Evolutionary conservation across 2,329 filamentous ascomycete genomes (phyloP), one percentile per base, ranked within the genome.

Genomic region (Talaromyces sp.): DNA sequence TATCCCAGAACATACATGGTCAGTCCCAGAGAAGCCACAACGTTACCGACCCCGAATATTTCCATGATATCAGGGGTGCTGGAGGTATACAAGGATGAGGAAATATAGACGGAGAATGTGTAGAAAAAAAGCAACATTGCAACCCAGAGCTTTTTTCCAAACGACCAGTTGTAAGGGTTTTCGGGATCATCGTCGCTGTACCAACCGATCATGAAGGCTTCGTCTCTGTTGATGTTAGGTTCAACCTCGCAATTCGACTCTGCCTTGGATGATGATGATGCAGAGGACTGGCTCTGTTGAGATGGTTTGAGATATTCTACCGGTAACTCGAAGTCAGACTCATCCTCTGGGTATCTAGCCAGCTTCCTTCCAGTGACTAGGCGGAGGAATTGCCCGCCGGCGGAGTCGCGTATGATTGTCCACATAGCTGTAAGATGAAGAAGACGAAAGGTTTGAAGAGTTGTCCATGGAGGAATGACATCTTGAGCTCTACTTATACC

Each of bases 371-470:
- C 67, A 3, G 80, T 80, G 13, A 81, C 61, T 38, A 76, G 77
- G n/a, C 82, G 78, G n/a, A 83, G 67, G 15, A 80, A 22, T 69
- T 83, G 81, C 60, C 82, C 82, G 61, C 83, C 77, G 17, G 80
- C 75, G 31, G 81, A 78, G 64, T 83, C 82, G 47, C 81, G 75
- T 27, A 82, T 64, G 53, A 70, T 59, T n/a, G 29, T 36, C 36
- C 40, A 59, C 56, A 59, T 59, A 15, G 36, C 38, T 40, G 38
- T 40, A 15, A 17, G 38, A 40, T 15, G 6, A 7, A 40, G 38
- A 40, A 17, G 17, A 17, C 5, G 38, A 40, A 2, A 15, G 17
- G 36, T 38, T 38, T 3, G 6, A 40, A 40, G 17, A 40, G 38
- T 5, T n/a, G 4, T 17, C 13, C 38, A 40, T 40, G 17, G 15